Base-by-base conservation (phyloP, 805 yeast species). In the Starmera caribaea region DNA sequence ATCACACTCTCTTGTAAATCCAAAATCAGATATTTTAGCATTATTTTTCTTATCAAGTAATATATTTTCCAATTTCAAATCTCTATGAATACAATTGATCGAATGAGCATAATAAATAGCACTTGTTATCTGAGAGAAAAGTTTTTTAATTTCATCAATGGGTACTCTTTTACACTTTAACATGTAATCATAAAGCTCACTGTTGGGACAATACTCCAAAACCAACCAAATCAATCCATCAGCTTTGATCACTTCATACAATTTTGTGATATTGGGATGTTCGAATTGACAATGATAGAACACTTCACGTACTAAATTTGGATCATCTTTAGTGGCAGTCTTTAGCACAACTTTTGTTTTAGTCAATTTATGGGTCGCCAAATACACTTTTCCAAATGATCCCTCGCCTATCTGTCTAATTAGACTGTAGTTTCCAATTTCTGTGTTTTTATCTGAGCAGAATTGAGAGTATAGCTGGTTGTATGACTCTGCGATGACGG, bases 1-100 rank as follows among this genome's bases (percentile, higher is more conserved):
- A 28, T 68, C 69, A 42, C 71, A 76, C 50, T 86, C 96, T 45
- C 97, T 68, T 0, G 96, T 86, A 58, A 90, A 90, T 0, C 98
- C 98, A 61, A 90, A 89, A 62, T 90, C 98, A 6, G 95, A 80
- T 38, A 90, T 62, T 57, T 88, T 88, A 16, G 85, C 76, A 36
- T 77, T 67, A 17, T 74, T 62, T 42, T 70, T 68, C 47, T 69
- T 69, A 52, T 75, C 82, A 55, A 68, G 59, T 32, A 84, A 57
- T 10, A 84, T 77, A 56, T 88, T 88, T 57, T 88, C 97, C 37
- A 89, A 64, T 54, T 81, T 81, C 51, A 88, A 64, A 55, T 88
- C 97, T 41, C 97, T 68, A 58, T 88, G 97, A 12, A 87, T 79
- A 48, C 90, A 75, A 47, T 83, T 78, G 52, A 77, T 66, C 8